phyloP scores from a whole-genome alignment of 176 grass and related monocot species.

The Bromus sterilis region DNA sequence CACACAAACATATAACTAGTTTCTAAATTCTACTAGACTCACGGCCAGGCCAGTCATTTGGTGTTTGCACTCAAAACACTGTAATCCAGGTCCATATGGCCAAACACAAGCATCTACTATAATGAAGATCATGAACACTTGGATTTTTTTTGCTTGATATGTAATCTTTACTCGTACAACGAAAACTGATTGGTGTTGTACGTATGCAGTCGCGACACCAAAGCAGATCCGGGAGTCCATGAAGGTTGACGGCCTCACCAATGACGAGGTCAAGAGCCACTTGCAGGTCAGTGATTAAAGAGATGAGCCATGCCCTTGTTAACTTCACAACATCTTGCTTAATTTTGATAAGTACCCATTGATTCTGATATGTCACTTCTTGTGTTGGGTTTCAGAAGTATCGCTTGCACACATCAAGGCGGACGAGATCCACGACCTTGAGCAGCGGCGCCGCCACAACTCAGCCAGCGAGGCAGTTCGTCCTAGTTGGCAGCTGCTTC shows the following conservation, averaged over 20 bases:
- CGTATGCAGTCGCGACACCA: slow-evolving; percentile 67
- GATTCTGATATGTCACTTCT: not conserved
- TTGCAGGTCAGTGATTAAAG: slow-evolving; percentile 33
- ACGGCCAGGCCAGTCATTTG: too few relatives aligned
- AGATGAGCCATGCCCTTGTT: not conserved
- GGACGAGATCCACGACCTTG: slow-evolving; percentile 35
- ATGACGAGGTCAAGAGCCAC: slow-evolving; percentile 65
- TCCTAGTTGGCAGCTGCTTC: slow-evolving; percentile 47
- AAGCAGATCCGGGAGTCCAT: slow-evolving; percentile 69
- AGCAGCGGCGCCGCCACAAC: not conserved
- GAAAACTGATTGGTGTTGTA: too few relatives aligned
- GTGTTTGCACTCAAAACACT: too few relatives aligned
- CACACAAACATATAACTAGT: too few relatives aligned
- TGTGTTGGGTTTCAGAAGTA: slow-evolving; percentile 40
- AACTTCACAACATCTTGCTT: not conserved
- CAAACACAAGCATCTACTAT: too few relatives aligned
- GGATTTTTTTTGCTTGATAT: too few relatives aligned
- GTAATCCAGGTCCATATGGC: too few relatives aligned
- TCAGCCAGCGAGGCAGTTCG: slow-evolving; percentile 18
- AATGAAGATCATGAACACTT: too few relatives aligned
- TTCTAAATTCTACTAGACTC: too few relatives aligned
- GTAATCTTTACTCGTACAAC: too few relatives aligned
- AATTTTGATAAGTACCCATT: not conserved
- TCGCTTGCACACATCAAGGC: slow-evolving; percentile 44
- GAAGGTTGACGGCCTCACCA: slow-evolving; percentile 59